Percentiles rank a stretch among this genome's conserved stretches.
Evolutionary conservation across 257 asterid species (phyloP).

Genomic region (Solanum stenotomum): DNA sequence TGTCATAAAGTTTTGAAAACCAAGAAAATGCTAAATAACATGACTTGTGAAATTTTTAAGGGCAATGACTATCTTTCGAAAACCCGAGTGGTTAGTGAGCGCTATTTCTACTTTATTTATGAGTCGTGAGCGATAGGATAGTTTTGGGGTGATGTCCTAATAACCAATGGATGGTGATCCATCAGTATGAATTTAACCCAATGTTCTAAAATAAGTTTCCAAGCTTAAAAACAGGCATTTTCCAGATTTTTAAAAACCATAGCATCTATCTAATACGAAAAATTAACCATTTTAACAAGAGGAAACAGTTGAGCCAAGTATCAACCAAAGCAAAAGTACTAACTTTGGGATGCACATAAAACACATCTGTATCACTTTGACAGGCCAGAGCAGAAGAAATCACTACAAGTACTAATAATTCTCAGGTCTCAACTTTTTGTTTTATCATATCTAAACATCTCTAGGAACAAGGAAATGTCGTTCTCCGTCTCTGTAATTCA

Average conservation of each 20-base stretch:
- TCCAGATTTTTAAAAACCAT: background rate
- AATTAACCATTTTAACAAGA: background rate
- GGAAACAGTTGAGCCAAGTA: background rate
- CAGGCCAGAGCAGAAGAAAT: background rate
- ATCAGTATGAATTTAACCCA: background rate
- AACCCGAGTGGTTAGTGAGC: background rate
- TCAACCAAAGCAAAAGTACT: background rate
- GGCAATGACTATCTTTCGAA: background rate
- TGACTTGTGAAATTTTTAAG: background rate
- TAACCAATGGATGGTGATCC: too few relatives aligned
- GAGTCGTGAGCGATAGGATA: background rate
- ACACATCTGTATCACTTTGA: background rate
- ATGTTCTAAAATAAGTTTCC: background rate
- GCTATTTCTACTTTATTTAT: background rate
- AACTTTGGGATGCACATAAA: background rate
- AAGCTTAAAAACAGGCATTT: background rate
- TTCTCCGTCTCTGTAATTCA: background rate
- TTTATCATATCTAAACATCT: background rate
- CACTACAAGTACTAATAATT: background rate
- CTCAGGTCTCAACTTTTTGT: background rate
- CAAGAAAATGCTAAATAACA: background rate
- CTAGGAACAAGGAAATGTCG: background rate
- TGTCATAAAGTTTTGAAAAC: background rate
- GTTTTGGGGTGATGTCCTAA: background rate
- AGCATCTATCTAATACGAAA: background rate